These are phyloP conservation scores for Acacia confusa DNA, from an alignment of 306 rosid species.

Conservation along the genomic window DNA sequence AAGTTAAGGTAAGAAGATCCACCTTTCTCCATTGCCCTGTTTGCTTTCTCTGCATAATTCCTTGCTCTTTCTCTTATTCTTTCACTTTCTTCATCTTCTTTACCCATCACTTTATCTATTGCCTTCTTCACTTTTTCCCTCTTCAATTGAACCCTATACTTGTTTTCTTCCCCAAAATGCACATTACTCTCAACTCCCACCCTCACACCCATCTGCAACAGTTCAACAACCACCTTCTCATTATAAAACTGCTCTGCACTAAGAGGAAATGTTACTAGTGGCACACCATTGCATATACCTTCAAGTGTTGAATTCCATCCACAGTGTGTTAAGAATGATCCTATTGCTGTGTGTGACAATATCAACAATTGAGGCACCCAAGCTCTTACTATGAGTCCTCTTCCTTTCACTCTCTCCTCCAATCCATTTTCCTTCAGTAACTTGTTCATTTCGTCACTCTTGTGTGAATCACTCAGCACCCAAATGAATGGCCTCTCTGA, in stretches of 20 bases:
- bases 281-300: slow-evolving; percentile 51
- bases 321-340: slow-evolving; percentile 59
- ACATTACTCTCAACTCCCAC: slow-evolving; percentile 33
- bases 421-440: slow-evolving; percentile 39
- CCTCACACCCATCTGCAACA: slow-evolving; percentile 36
- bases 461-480: slow-evolving; percentile 49
- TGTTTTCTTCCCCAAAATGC: slow-evolving; percentile 35
- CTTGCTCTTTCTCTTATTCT: slow-evolving; percentile 41
- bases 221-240: too few relatives aligned
- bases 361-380: slow-evolving; percentile 62
- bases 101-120: slow-evolving; percentile 42
- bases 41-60: slow-evolving; percentile 33
- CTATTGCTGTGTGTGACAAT: slow-evolving; percentile 46
- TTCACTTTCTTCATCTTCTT: slow-evolving; percentile 22
- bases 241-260: slow-evolving; percentile 53
- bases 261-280: slow-evolving; percentile 50
- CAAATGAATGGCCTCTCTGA: slow-evolving; percentile 62
- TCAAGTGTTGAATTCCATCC: slow-evolving; percentile 65
- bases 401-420: slow-evolving; percentile 48
- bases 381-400: slow-evolving; percentile 49
- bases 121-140: slow-evolving; percentile 41
- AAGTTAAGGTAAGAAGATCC: slow-evolving; percentile 48
- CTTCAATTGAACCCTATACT: slow-evolving; percentile 29
- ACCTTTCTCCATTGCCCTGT: slow-evolving; percentile 38
- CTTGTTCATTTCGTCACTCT: slow-evolving; percentile 27